Percentiles rank a stretch among this genome's conserved stretches.
These are phyloP conservation scores for Ustilago trichophora DNA, from an alignment of 1,284 basidiomycete species.

Conservation along the genomic window DNA sequence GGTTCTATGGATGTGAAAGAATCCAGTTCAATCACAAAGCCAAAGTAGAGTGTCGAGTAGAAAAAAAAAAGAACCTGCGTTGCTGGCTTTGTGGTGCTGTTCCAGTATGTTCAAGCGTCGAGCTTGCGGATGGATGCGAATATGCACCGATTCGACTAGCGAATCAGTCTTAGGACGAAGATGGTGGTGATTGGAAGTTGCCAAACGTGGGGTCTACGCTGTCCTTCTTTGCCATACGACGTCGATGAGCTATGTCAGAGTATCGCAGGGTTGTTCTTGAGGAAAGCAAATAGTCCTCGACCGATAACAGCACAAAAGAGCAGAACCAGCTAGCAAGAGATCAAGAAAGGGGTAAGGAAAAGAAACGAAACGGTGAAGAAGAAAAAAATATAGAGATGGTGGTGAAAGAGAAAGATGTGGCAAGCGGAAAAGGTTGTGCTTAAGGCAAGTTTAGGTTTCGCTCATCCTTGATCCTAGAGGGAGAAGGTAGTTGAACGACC, in stretches of 20 bases:
- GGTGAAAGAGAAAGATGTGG: conserved; percentile 17
- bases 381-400: conserved; percentile 17
- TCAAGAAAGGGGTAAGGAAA: conserved; percentile 7
- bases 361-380: background rate
- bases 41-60: background rate
- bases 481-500: conserved; percentile 3
- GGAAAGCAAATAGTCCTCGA: too few species aligned
- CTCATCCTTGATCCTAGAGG: too few species aligned
- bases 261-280: too few species aligned
- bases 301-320: background rate
- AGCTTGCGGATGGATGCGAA: too few species aligned
- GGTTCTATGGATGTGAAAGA: background rate
- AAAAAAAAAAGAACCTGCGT: background rate
- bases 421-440: background rate
- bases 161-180: background rate
- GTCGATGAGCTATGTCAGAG: too few species aligned
- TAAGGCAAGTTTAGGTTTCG: background rate
- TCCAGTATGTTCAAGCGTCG: background rate
- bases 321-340: conserved; percentile 15
- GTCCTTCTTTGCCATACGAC: too few species aligned
- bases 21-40: conserved; percentile 13
- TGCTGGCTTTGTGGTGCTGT: conserved; percentile 3
- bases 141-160: conserved; percentile 14
- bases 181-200: background rate
- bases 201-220: too few species aligned